Evolutionary conservation across 2,329 filamentous ascomycete species (phyloP), one percentile per base, ranked within the genome.

Genomic region (Calonectria naviculata): DNA sequence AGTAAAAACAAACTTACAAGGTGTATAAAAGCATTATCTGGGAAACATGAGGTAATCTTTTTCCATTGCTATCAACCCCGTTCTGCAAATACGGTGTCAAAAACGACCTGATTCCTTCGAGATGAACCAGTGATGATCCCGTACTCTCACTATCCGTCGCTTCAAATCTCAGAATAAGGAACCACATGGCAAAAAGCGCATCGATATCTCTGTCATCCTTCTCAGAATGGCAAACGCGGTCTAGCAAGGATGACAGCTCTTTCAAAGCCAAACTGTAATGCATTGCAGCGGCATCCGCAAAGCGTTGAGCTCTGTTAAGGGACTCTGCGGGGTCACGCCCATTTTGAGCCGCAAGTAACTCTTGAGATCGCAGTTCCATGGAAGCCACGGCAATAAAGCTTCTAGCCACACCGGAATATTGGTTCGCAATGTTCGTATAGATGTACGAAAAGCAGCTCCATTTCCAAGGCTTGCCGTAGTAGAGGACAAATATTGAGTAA

Each of bases 371-470:
- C 1, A 77, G 15, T 15, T 77, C 75, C 75, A 77, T 77, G 1
- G 72, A 56, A 1, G 75, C 74, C 1, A 77, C 60, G 0, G 75
- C 74, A 2, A 77, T 77, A 19, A 77, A 73, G 56, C 75, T 72
- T 28, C 74, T 73, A 75, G 77, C 77, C 0, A 77, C 75, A 0
- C 75, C 75, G 0, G 75, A 42, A 24, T 77, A 77, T 42, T 71
- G 67, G 19, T 21, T 77, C 1, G 75, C 74, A 19, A 77, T 73
- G 4, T 74, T 42, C 0, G 62, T 34, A 10, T 77, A 68, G 13
- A 77, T 74, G 24, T 77, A 77, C 3, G 75, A 77, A 21, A 77
- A 77, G 21, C 67, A 75, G 10, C 74, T 76, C 75, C 75, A 77
- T 13, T 62, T 62, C 75, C 75, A 77, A 1, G 72, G 71, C 4